Conservation (phyloP, 768 basidiomycete species). For the Russula brevipes region DNA sequence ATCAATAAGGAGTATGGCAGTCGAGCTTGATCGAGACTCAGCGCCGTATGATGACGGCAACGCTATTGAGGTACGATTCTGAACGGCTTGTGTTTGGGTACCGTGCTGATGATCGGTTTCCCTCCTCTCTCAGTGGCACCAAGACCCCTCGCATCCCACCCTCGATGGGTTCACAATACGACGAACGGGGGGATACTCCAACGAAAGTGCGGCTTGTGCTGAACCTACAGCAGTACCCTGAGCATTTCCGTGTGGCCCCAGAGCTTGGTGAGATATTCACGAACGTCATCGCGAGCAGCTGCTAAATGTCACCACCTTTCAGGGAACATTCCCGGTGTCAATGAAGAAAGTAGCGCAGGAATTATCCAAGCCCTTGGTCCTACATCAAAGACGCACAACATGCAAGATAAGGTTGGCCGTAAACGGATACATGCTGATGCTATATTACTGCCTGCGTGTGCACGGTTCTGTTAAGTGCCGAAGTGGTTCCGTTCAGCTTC, state of each 20-base stretch:
- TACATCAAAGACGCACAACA: constrained; percentile 82
- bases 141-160: constrained; percentile 49
- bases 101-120: not conserved
- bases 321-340: constrained; percentile 68
- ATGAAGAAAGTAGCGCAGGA: constrained; percentile 78
- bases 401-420: constrained; percentile 81
- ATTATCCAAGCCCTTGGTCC: constrained; percentile 89
- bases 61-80: constrained; percentile 72
- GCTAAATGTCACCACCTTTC: not conserved
- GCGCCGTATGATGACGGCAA: constrained; percentile 78
- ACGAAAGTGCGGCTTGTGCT: constrained; percentile 81
- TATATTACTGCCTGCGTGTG: constrained; percentile 49
- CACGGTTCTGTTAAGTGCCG: constrained; percentile 46
- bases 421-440: constrained; percentile 66
- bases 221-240: constrained; percentile 80
- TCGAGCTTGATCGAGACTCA: constrained; percentile 85
- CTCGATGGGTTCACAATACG: constrained; percentile 85
- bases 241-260: constrained; percentile 73
- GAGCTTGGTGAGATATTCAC: constrained; percentile 57
- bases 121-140: constrained; percentile 49
- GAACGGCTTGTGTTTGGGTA: not conserved
- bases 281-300: not conserved
- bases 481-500: constrained; percentile 68
- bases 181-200: constrained; percentile 74
- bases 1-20: constrained; percentile 73